Evolutionary conservation across 768 basidiomycete species (phyloP).

Genomic region (Russula brevipes): DNA sequence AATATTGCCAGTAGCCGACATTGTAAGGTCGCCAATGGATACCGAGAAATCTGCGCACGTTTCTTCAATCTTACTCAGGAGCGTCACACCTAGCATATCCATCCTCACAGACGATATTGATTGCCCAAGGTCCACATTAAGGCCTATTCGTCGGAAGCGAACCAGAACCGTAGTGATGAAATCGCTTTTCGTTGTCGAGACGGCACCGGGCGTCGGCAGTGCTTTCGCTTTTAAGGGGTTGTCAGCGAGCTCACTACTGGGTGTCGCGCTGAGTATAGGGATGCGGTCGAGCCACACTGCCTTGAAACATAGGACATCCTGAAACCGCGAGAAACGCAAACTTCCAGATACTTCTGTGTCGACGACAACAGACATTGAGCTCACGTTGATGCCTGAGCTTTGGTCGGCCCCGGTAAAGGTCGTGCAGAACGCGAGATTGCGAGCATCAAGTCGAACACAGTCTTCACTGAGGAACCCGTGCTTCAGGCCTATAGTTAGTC

Average conservation of each 20-base stretch:
- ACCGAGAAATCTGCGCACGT: constrained; percentile 58
- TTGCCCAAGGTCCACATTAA: constrained; percentile 81
- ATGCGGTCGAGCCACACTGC: constrained; percentile 92
- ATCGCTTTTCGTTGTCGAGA: constrained; percentile 34
- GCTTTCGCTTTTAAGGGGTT: constrained; percentile 11
- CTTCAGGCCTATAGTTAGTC: constrained; percentile 72
- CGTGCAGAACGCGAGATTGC: constrained; percentile 76
- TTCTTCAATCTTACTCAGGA: constrained; percentile 65
- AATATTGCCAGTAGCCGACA: constrained; percentile 61
- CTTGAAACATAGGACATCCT: constrained; percentile 92
- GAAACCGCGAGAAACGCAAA: constrained; percentile 78
- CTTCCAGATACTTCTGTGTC: constrained; percentile 81
- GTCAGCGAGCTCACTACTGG: constrained; percentile 27
- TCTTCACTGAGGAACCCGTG: constrained; percentile 84
- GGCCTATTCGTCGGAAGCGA: constrained; percentile 63
- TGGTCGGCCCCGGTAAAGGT: constrained; percentile 54
- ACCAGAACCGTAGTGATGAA: constrained; percentile 62
- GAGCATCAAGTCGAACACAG: constrained; percentile 72
- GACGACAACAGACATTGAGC: constrained; percentile 66
- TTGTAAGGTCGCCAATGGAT: constrained; percentile 50
- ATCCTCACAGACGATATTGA: constrained; percentile 72
- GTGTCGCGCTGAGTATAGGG: constrained; percentile 57
- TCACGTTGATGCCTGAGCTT: constrained; percentile 35
- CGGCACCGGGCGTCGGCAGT: constrained; percentile 18
- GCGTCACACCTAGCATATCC: constrained; percentile 54